Evolutionary conservation across 1,139 yeast genomes (phyloP), one percentile per base, ranked within the genome.

Genomic region (Candida freyschussii): DNA sequence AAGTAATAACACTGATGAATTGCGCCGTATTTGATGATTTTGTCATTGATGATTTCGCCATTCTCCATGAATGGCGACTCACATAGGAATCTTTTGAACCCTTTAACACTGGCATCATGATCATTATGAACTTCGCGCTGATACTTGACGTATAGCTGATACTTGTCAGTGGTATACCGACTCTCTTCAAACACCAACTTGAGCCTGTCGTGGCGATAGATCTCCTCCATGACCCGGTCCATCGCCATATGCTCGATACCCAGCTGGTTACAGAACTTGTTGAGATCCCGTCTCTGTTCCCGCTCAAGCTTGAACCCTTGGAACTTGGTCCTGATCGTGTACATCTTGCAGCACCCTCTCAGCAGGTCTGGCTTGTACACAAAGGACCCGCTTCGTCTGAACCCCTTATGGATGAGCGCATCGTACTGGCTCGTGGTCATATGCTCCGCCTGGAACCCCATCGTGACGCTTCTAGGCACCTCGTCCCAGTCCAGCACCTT

Each of bases 321-420:
- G 21, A 70, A 57, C 24, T 63, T 66, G 1, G 95, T 77, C 33
- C 96, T 58, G 18, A 87, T 84, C 0, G 96, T 82, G 52, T 76
- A 85, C 53, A 78, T 68, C n/a, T 91, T 69, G 50, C 97, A 89
- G 52, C 97, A 89, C 25, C 75, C 74, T 21, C 86, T 57, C 21
- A 80, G 53, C 41, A 76, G 57, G 54, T 89, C 95, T 0, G 84
- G 78, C 50, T 79, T 81, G 53, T 87, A 87, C 6, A 85, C 47
- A 44, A 75, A 83, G 2, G 56, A 53, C 0, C 96, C 96, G 20
- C 93, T 80, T 32, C 97, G 61, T 53, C 95, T 72, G 53, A 72
- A 86, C 2, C 95, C 95, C 45, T 67, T 62, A 47, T 84, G 79
- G 41, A 87, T 72, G 43, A 83, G 54, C 21, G 52, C 53, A 46